Percentiles rank a stretch among this genome's conserved stretches.
phyloP scores from a whole-genome alignment of 2,329 filamentous ascomycete species.

The Bipolaris victoriae region DNA sequence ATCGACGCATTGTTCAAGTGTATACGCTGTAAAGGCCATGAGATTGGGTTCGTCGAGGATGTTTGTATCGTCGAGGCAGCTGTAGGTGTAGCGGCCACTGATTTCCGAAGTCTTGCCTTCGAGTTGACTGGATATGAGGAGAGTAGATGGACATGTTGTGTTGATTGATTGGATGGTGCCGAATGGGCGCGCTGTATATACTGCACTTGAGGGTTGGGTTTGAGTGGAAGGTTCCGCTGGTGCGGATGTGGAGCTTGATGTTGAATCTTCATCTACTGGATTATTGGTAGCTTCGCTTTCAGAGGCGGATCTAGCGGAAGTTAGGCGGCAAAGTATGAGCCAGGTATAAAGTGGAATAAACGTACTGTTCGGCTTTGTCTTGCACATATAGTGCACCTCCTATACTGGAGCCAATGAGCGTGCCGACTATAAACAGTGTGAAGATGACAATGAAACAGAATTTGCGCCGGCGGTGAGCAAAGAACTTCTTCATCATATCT shows the following conservation, averaged over 20 bases:
- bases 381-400: conserved; percentile 7
- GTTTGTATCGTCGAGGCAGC: conserved; percentile 11
- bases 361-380: conserved; percentile 9
- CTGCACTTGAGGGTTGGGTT: neutral
- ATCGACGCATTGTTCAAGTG: conserved; percentile 11
- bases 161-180: conserved; percentile 8
- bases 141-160: conserved; percentile 5
- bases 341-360: neutral
- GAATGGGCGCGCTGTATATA: conserved; percentile 2
- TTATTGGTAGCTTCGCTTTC: neutral
- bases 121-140: conserved; percentile 3
- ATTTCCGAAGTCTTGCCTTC: conserved; percentile 5
- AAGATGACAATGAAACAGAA: conserved; percentile 1
- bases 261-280: neutral
- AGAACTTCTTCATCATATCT: conserved; percentile 9
- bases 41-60: conserved; percentile 2
- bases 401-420: conserved; percentile 4
- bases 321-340: neutral
- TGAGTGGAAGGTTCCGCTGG: neutral
- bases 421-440: neutral
- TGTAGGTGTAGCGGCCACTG: conserved; percentile 8
- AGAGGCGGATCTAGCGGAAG: neutral
- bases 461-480: conserved; percentile 5
- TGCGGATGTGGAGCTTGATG: neutral
- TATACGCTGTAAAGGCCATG: conserved; percentile 12